These are phyloP conservation scores for Globisporangium alternatum DNA, from an alignment of 352 stramenopile species.

Conservation along the genomic window DNA sequence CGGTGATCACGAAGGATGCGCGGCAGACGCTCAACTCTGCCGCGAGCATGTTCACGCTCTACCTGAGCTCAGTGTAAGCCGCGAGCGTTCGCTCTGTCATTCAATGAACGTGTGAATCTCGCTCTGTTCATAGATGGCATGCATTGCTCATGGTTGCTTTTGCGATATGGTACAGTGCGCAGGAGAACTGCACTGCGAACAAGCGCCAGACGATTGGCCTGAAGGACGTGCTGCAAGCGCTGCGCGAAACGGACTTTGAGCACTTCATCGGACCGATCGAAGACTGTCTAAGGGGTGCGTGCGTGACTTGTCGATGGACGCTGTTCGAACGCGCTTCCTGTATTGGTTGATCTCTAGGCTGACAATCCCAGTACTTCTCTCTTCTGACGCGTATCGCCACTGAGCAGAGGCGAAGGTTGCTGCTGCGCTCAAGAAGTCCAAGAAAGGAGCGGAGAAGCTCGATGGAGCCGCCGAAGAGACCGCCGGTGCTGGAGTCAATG, in stretches of 20 bases:
- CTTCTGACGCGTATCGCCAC: background rate
- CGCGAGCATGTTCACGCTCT: constrained; percentile 77
- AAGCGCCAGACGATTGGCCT: constrained; percentile 77
- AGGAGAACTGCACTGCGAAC: constrained; percentile 58
- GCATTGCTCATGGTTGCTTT: too few species aligned
- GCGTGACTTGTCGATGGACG: background rate
- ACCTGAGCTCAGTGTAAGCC: constrained; percentile 64
- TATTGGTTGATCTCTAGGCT: background rate
- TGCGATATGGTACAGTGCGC: constrained; percentile 32
- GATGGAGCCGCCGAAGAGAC: constrained; percentile 20
- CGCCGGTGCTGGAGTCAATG: constrained; percentile 20
- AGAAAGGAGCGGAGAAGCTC: constrained; percentile 21
- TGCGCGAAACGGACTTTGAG: constrained; percentile 76
- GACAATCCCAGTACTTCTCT: background rate
- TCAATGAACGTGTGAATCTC: too few species aligned
- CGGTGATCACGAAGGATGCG: constrained; percentile 67
- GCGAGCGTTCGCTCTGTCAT: background rate
- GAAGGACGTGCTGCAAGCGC: constrained; percentile 68
- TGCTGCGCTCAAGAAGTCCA: constrained; percentile 36
- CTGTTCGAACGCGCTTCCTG: background rate
- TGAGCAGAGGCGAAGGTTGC: constrained; percentile 43
- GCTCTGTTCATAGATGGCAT: too few species aligned
- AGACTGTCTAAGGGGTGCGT: constrained; percentile 69
- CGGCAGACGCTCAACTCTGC: constrained; percentile 67
- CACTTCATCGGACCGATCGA: constrained; percentile 72